Evolutionary conservation across 1,139 yeast genomes (phyloP), one percentile per base, ranked within the genome.

Genomic region (Suhomyces anneliseae): DNA sequence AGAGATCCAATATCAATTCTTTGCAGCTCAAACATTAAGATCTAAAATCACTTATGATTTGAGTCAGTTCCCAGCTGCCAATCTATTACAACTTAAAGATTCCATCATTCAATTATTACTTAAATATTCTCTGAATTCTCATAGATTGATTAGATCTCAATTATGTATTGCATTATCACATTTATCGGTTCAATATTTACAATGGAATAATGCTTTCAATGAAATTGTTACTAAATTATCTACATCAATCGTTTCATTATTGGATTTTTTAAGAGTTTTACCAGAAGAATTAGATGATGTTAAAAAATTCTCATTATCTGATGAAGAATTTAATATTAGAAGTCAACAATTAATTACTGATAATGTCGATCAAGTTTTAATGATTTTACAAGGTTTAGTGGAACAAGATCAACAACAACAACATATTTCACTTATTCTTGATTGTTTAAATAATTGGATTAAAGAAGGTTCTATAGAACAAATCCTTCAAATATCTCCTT

Each of bases 241-340:
- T 10, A 51, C 58, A 26, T 51, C 66, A 51, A 64, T 69, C 55
- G 76, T 70, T 37, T 72, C 77, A 36, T 62, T 88, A 42, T 72
- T 95, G 52, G 96, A 89, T 60, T 90, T 92, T 59, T 76, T 95
- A 52, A 85, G 84, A 61, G 85, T 93, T 43, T 71, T 95, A 48
- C 99, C 99, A 0, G 98, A 95, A 64, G 99, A 95, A 65, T 78
- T 93, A 43, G 71, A 84, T 43, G 95, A 88, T 56, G 82, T 84
- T 39, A 86, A 87, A 54, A 84, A 85, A 50, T 81, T 95, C 1
- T 85, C 93, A 32, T 71, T 92, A 50, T 82, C 92, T 4, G 96
- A 88, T 60, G 93, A 85, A 36, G 96, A 92, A 61, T 87, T 88
- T 59, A 77, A 79, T 49, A 57, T 64, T 4, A 79, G 97, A 57